Evolutionary conservation across 1,284 basidiomycete genomes (phyloP).

Genomic region (Apiotrichum domesticum): DNA sequence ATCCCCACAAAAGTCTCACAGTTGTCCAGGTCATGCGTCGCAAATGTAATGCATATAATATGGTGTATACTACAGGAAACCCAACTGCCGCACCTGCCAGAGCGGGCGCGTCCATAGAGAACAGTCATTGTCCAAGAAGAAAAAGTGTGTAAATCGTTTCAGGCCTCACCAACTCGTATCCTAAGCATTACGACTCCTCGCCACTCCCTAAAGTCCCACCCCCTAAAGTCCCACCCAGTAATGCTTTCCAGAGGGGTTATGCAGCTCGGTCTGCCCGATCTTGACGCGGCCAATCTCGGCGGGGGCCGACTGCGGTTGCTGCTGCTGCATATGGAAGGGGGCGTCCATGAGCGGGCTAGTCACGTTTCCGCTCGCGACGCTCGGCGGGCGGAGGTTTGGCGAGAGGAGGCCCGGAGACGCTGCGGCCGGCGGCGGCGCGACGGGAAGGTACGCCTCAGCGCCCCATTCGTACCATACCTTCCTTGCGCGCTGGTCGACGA

Average conservation of each 20-base stretch:
- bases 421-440: constrained; percentile 48
- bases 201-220: constrained; percentile 62
- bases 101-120: too few species aligned
- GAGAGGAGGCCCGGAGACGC: constrained; percentile 14
- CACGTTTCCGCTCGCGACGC: background rate
- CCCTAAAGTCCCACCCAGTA: constrained; percentile 90
- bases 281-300: constrained; percentile 55
- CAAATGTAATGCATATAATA: too few species aligned
- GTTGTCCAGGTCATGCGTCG: too few species aligned
- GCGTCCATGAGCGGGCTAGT: constrained; percentile 51
- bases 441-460: constrained; percentile 78
- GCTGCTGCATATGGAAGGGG: constrained; percentile 15
- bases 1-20: too few species aligned
- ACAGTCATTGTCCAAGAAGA: too few species aligned
- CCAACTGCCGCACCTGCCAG: too few species aligned
- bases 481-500: constrained; percentile 65
- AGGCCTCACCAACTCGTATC: too few species aligned
- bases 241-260: constrained; percentile 81
- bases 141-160: too few species aligned
- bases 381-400: constrained; percentile 8
- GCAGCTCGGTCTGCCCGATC: constrained; percentile 84
- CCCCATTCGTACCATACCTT: constrained; percentile 98
- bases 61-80: too few species aligned
- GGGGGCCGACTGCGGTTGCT: background rate
- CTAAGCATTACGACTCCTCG: too few species aligned